Evolutionary conservation across 2,329 filamentous ascomycete genomes (phyloP).

Genomic region (Beauveria australis): DNA sequence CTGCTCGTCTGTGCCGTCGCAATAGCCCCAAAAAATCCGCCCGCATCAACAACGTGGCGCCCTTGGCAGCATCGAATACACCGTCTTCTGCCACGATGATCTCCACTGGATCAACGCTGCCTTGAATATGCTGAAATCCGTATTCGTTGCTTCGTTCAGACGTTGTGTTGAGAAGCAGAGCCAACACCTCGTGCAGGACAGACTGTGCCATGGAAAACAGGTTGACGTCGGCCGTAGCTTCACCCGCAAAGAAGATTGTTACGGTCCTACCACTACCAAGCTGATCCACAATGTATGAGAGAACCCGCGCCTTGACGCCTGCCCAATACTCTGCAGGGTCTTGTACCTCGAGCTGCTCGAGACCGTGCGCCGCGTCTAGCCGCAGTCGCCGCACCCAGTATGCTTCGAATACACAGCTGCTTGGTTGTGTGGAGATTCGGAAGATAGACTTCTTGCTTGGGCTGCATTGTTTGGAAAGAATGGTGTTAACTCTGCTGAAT

Average conservation of each 20-base stretch:
- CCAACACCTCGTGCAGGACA: background rate
- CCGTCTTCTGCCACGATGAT: background rate
- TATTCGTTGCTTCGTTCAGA: background rate
- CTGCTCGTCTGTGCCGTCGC: background rate
- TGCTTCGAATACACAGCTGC: background rate
- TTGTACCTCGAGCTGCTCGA: background rate
- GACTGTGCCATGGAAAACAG: background rate
- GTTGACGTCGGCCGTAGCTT: background rate
- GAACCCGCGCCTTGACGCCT: background rate
- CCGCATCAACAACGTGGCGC: background rate
- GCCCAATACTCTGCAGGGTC: background rate
- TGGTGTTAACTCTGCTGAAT: background rate
- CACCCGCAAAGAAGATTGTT: background rate
- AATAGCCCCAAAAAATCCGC: background rate
- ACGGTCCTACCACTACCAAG: too few relatives aligned
- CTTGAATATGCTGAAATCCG: background rate
- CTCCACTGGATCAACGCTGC: background rate
- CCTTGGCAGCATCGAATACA: background rate
- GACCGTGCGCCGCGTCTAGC: background rate
- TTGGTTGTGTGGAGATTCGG: background rate
- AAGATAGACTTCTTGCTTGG: background rate
- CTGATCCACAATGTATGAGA: background rate
- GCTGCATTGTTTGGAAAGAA: background rate
- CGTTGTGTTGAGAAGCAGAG: background rate
- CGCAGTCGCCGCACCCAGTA: background rate